Base-by-base conservation (phyloP, 2,329 filamentous ascomycete species). In the Aspergillus quadricinctus region DNA sequence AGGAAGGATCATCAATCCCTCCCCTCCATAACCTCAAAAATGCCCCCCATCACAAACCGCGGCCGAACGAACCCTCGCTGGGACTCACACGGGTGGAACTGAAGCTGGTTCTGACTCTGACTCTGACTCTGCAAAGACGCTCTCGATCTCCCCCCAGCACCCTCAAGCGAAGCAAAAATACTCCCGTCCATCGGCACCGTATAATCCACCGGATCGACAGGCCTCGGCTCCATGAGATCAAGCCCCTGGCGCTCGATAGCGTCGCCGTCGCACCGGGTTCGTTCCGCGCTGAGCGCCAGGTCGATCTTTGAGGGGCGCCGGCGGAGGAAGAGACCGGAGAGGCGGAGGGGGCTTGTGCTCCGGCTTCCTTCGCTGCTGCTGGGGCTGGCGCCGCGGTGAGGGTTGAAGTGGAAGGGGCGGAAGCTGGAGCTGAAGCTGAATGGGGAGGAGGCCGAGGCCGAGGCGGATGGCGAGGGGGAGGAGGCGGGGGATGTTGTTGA, bases 21-120 rank as follows among this genome's bases (percentile, higher is more conserved):
- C 11, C 73, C 75, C 57, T 78, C 77, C 75, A 79, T 74, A 31
- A 78, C 75, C 64, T 78, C 77, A 55, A 77, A 75, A 35, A 79
- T 79, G 8, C 77, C 77, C 17, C 76, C 76, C 71, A 79, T 74
- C 25, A 78, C 75, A 59, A 74, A 75, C 19, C 69, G 64, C 19
- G 73, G 73, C 59, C 68, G 68, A 40, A 59, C 60, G 6, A 57
- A 27, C 27, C 57, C 54, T 14, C 29, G 14, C 29, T 14, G 11
- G 2, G 29, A 35, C 14, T 35, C 29, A 35, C 5, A 17, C 31
- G 11, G 31, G 4, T 57, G 57, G 11, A 52, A 28, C 40, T 52
- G 27, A 31, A 55, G 49, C n/a, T n/a, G n/a, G n/a, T n/a, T n/a
- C n/a, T n/a, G n/a, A n/a, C n/a, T n/a, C n/a, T n/a, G n/a, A n/a